These are phyloP conservation scores for Lanzia echinophila DNA, from an alignment of 2,329 filamentous ascomycete genomes.

Conservation along the genomic window DNA sequence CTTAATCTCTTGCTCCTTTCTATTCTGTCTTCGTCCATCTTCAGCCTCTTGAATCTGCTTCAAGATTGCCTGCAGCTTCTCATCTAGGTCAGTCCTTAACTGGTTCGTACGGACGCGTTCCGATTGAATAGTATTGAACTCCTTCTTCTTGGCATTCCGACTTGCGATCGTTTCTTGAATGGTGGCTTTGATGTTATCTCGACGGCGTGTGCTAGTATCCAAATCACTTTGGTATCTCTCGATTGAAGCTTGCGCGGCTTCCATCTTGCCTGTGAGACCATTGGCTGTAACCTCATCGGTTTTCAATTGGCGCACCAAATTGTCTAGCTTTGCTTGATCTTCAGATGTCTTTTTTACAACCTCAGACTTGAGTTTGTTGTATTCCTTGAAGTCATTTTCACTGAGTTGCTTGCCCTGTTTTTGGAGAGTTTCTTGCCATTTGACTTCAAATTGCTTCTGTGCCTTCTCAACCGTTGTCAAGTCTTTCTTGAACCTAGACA, in stretches of 20 bases:
- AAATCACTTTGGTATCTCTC: constrained; percentile 70
- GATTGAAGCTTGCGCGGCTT: constrained; percentile 65
- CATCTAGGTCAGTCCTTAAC: constrained; percentile 80
- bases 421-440: constrained; percentile 78
- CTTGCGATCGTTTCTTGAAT: constrained; percentile 66
- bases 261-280: constrained; percentile 82
- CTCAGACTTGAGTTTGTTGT: constrained; percentile 75
- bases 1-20: constrained; percentile 70
- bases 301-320: constrained; percentile 80
- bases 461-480: constrained; percentile 83
- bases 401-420: constrained; percentile 82
- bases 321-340: constrained; percentile 77
- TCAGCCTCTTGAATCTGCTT: constrained; percentile 79
- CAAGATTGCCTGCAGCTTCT: constrained; percentile 78
- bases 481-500: constrained; percentile 72
- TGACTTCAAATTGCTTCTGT: constrained; percentile 77
- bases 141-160: constrained; percentile 84
- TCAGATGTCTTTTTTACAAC: constrained; percentile 75
- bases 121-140: constrained; percentile 78
- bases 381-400: constrained; percentile 81
- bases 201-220: constrained; percentile 60
- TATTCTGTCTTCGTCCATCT: constrained; percentile 76
- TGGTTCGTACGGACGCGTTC: constrained; percentile 76
- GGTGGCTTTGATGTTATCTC: constrained; percentile 51
- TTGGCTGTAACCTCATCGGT: constrained; percentile 88